Base-by-base conservation (phyloP, 208 protist genomes). In the Phytomonas francai region DNA sequence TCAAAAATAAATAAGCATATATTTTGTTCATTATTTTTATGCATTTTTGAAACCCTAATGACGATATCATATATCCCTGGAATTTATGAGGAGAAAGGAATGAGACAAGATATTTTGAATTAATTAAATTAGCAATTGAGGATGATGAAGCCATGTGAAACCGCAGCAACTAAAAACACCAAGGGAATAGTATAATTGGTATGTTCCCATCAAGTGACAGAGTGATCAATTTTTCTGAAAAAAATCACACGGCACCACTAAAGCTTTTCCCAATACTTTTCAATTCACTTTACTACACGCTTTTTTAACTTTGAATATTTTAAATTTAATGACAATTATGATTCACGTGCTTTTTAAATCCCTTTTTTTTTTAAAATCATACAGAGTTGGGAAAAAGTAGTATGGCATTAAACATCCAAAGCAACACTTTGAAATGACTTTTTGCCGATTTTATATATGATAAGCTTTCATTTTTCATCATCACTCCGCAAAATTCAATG, bases 371-470 rank as follows among this genome's bases (percentile, higher is more conserved):
- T 19, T 25, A 5, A 25, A 9, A 0, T 8, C 6, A 7, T 22
- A 54, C 45, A 54, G 19, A 1, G 22, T 25, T 25, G 25, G 6
- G 6, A 54, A 22, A 22, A 19, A 25, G 3, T 19, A 22, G 39
- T 25, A 54, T 9, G 7, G 25, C 19, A 25, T 54, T 54, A 54
- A 54, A 6, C 25, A 25, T 54, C 16, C 45, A 8, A 54, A 25
- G 19, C 6, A 54, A 5, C 16, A 54, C 8, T 25, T 22, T 22
- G 25, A 19, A 12, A 6, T 54, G 0, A 25, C 68, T 42, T 62
- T 59, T 77, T 67, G 45, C 27, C 33, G 19, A 34, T 49, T n/a
- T 30, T 73, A 9, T 58, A 63, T 63, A 64, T 67, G 57, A 67
- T 31, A 3, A n/a, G 4, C 56, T 65, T 63, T 69, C 57, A 57